A percentile compares a stretch with the other conserved stretches of the same genome.
Evolutionary conservation across 139 green algal genomes (phyloP).

Genomic region (Tetradesmus obliquus): DNA sequence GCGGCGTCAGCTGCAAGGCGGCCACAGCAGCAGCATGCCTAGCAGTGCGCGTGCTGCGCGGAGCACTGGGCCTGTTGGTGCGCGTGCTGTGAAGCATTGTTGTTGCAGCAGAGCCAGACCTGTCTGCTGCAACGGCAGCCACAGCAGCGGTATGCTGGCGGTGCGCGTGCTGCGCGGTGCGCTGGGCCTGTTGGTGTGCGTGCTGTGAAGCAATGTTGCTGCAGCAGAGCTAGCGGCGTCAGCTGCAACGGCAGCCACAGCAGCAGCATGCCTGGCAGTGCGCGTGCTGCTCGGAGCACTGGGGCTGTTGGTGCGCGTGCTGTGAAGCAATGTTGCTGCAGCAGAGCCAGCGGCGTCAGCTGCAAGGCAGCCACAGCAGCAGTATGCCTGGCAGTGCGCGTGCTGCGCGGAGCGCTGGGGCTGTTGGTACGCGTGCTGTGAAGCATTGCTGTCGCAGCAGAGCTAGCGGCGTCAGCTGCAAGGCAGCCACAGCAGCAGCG

Average conservation of each 20-base stretch:
- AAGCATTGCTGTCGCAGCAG: not conserved
- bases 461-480: not conserved
- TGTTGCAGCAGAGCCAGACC: not conserved
- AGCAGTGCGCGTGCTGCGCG: not conserved
- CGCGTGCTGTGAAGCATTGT: not conserved
- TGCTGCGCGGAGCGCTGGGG: not conserved
- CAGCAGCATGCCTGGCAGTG: not conserved
- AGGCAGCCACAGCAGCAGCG: not conserved
- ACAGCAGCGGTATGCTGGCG: not conserved
- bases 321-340: not conserved
- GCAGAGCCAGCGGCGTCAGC: not conserved
- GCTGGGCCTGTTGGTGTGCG: not conserved
- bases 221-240: not conserved
- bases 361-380: not conserved
- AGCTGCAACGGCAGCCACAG: not conserved
- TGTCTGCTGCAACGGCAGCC: not conserved
- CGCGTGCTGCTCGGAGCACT: not conserved
- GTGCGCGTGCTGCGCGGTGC: not conserved
- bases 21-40: constrained; percentile 19
- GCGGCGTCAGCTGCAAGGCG: constrained; percentile 12
- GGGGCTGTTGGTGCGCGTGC: not conserved
- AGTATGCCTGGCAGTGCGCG: not conserved
- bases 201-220: not conserved
- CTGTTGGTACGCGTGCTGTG: not conserved
- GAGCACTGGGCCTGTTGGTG: not conserved